phyloP scores from a whole-genome alignment of 306 rosid genomes.

The Astragalus glycyphyllos region DNA sequence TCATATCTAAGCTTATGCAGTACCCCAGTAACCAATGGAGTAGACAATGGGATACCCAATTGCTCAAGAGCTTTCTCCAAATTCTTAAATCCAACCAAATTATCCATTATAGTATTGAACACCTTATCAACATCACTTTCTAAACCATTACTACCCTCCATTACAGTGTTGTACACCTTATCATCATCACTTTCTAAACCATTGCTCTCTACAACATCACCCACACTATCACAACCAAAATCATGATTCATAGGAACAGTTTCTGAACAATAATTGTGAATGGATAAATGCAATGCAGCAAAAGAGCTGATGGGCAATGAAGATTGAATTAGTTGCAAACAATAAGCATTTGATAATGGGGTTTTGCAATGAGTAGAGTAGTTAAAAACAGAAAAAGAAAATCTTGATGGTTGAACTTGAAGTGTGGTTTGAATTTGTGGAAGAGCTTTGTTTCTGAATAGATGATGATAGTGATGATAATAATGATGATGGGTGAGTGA shows the following conservation, averaged over 20 bases:
- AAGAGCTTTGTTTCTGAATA: slow-evolving; percentile 29
- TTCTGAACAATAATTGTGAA: slow-evolving; percentile 61
- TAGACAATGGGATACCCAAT: slow-evolving; percentile 56
- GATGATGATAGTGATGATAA: slow-evolving; percentile 18
- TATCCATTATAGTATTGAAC: slow-evolving; percentile 54
- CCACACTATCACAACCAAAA: slow-evolving; percentile 31
- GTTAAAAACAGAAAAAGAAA: slow-evolving; percentile 35
- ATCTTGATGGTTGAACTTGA: slow-evolving; percentile 32
- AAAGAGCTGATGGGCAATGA: slow-evolving; percentile 36
- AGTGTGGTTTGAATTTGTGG: slow-evolving; percentile 33
- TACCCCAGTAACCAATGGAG: slow-evolving; percentile 71
- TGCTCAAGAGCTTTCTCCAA: slow-evolving; percentile 73
- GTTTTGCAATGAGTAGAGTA: slow-evolving; percentile 16
- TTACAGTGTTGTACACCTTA: slow-evolving; percentile 9
- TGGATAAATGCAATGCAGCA: slow-evolving; percentile 10
- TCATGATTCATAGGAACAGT: slow-evolving; percentile 35
- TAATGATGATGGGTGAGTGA: slow-evolving; percentile 15
- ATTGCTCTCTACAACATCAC: slow-evolving; percentile 35
- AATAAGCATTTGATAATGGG: slow-evolving; percentile 12
- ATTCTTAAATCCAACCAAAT: slow-evolving; percentile 53
- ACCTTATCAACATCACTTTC: slow-evolving; percentile 58
- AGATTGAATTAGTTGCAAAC: slow-evolving; percentile 41
- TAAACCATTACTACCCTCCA: slow-evolving; percentile 17
- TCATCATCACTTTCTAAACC: slow-evolving; percentile 33
- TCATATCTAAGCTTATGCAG: slow-evolving; percentile 74